Base-by-base conservation (phyloP, 2,329 filamentous ascomycete genomes). In the Fusarium duplospermum region DNA sequence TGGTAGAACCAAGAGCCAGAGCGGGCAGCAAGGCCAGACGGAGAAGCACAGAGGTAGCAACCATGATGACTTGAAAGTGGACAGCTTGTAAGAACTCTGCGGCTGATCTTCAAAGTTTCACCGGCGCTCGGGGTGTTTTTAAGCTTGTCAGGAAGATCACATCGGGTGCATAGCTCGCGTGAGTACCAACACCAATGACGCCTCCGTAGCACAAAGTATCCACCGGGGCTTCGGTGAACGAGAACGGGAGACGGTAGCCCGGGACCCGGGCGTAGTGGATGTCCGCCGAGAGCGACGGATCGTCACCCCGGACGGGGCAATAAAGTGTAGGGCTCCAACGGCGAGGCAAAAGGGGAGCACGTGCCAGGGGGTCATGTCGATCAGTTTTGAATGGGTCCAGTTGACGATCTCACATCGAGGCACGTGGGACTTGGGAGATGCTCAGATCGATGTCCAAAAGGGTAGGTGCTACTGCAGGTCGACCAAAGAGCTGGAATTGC, bases 1-100 rank as follows among this genome's bases (percentile, higher is more conserved):
- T 62, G 9, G 71, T 63, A 7, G 74, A 74, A 3, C 68, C 50
- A 16, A 76, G 8, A 20, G 67, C 64, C 24, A 78, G 27, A 16
- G 31, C 62, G 9, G 78, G 77, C 69, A 73, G 42, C 13, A 77
- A 64, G 22, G 73, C 74, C 69, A 78, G 56, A 31, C 59, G 64
- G 16, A 77, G 35, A 14, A 79, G 35, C 1, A 66, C 35, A 56
- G 73, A 71, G 6, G 35, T 50, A 45, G 61, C 61, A 31, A 78
- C 54, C 76, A 78, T 78, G 52, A 24, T 69, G 24, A 58, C 50
- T 42, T 42, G 57, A 27, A 22, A 6, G 3, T 20, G 16, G 40
- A 38, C 4, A 2, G 20, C 27, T 58, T 20, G 35, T 27, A 29
- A 62, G 35, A 27, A n/a, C 16, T n/a, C 13, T 50, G 16, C 42